Evolutionary conservation across 768 basidiomycete genomes (phyloP).

Genomic region (Pholiota molesta): DNA sequence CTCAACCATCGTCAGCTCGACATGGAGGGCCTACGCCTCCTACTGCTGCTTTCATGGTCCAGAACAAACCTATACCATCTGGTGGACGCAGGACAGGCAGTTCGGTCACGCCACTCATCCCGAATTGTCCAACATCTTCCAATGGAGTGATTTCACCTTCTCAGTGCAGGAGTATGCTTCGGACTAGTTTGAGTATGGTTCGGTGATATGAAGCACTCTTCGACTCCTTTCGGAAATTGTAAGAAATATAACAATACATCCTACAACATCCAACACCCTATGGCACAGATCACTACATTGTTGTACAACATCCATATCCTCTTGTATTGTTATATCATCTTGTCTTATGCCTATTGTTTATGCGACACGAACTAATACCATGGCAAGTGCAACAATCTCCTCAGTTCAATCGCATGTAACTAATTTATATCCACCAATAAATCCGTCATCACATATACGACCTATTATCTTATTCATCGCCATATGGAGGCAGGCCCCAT

Average conservation of each 20-base stretch:
- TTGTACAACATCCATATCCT: background rate
- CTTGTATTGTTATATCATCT: too few relatives aligned
- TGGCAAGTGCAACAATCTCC: too few relatives aligned
- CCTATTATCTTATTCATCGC: conserved; percentile 1
- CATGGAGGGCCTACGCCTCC: conserved; percentile 3
- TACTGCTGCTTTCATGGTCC: conserved; percentile 17
- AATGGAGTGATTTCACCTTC: conserved; percentile 12
- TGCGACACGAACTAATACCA: too few relatives aligned
- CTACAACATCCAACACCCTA: background rate
- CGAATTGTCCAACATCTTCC: conserved; percentile 20
- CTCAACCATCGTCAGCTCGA: background rate
- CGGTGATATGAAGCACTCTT: conserved; percentile 14
- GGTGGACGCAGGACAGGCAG: conserved; percentile 15
- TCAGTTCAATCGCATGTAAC: too few relatives aligned
- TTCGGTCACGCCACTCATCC: conserved; percentile 26
- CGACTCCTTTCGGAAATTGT: background rate
- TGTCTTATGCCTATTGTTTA: too few relatives aligned
- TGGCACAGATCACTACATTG: background rate
- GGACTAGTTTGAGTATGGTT: conserved; percentile 24
- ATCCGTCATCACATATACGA: background rate
- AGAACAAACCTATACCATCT: background rate
- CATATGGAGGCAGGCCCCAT: conserved; percentile 82
- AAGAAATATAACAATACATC: too few relatives aligned
- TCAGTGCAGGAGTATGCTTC: conserved; percentile 24
- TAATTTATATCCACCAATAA: background rate